Conservation (phyloP, 2,329 filamentous ascomycete species). For the Penicillium frequentans region DNA sequence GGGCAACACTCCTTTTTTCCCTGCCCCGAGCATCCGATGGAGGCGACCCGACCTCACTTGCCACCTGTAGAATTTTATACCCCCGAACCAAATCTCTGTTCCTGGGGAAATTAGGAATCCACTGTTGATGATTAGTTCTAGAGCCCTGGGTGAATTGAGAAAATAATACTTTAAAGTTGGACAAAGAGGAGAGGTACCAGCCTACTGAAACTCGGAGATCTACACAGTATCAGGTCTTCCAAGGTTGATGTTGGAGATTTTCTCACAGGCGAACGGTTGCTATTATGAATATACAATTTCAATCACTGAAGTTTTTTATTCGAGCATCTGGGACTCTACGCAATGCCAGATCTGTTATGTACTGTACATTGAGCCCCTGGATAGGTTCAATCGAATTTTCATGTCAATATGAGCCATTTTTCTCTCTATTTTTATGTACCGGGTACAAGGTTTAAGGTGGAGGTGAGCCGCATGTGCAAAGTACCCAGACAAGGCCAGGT, state of each 20-base stretch:
- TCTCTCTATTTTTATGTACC: conserved; percentile 11
- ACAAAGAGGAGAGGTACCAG: neutral
- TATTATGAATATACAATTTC: neutral
- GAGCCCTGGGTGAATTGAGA: neutral
- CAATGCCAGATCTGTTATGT: neutral
- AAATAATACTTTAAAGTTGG: neutral
- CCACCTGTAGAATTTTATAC: conserved; percentile 3
- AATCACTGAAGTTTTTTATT: neutral
- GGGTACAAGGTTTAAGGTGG: conserved; percentile 21
- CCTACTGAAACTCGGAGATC: too few relatives aligned
- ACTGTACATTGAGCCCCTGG: neutral
- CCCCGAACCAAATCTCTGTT: neutral
- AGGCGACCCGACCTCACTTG: conserved; percentile 6
- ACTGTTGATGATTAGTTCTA: conserved; percentile 2
- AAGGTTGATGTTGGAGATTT: too few relatives aligned
- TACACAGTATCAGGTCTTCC: too few relatives aligned
- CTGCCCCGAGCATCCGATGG: conserved; percentile 32
- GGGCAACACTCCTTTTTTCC: conserved; percentile 26
- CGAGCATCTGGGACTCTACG: neutral
- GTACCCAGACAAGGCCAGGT: conserved; percentile 17
- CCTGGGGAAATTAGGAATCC: conserved; percentile 3
- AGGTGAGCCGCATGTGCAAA: conserved; percentile 18
- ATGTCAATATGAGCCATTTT: conserved; percentile 23
- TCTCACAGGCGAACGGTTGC: too few relatives aligned
- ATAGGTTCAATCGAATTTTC: neutral